phyloP scores from a whole-genome alignment of 2,329 filamentous ascomycete genomes.

The Chrysoporthe deuterocubensis region DNA sequence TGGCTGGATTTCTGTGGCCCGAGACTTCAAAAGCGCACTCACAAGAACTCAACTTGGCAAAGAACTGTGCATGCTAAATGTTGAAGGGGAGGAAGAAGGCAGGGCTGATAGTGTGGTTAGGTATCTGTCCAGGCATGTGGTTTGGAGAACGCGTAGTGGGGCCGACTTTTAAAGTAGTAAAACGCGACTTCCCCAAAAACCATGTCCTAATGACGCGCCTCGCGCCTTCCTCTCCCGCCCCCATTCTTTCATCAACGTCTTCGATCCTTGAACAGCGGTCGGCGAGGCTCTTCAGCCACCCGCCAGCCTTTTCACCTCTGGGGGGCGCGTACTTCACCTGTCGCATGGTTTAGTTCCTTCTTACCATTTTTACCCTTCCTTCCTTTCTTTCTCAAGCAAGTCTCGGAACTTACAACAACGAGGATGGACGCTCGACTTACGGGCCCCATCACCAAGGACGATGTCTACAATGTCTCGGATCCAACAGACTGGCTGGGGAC shows the following conservation, averaged over 20 bases:
- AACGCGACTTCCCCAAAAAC: conserved; percentile 20
- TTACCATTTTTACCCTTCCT: no score
- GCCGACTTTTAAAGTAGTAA: conserved; percentile 7
- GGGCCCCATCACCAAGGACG: conserved; percentile 25
- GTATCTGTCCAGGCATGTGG: neutral
- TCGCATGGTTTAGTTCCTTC: neutral
- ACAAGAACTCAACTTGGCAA: neutral
- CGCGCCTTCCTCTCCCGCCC: conserved; percentile 1
- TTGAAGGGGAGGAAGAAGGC: neutral
- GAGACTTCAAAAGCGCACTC: neutral
- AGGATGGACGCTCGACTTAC: conserved; percentile 18
- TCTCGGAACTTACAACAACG: neutral
- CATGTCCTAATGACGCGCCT: conserved; percentile 17
- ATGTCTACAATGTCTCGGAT: conserved; percentile 38
- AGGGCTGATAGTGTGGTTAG: neutral
- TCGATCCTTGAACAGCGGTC: neutral
- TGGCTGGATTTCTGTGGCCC: neutral
- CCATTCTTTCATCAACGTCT: neutral
- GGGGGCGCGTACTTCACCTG: neutral
- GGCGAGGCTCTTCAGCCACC: neutral
- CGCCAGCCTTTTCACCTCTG: neutral
- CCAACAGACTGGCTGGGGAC: conserved; percentile 86
- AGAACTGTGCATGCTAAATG: neutral
- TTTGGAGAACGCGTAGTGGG: conserved; percentile 17
- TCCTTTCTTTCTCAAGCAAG: neutral